Percentiles rank a stretch among this genome's conserved stretches.
Conservation (phyloP, 768 basidiomycete species). For the Omphalotus guepiniiformis region DNA sequence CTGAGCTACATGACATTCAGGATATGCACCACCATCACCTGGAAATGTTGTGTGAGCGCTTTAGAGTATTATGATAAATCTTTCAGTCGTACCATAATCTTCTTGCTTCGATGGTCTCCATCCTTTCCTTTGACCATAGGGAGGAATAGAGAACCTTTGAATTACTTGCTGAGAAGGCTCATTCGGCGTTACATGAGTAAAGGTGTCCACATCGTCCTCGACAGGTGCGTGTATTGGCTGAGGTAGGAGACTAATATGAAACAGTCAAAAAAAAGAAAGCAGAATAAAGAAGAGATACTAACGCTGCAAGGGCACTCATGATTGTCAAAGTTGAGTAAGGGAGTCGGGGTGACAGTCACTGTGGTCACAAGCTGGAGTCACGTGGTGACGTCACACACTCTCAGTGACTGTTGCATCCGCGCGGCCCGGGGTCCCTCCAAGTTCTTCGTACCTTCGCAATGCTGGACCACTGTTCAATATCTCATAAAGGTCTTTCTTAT, state of each 20-base stretch:
- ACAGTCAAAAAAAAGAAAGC: neutral
- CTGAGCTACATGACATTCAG: constrained; percentile 96
- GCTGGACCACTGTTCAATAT: constrained; percentile 96
- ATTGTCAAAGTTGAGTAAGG: constrained; percentile 4
- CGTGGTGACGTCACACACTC: neutral
- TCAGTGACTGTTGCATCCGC: too few relatives aligned
- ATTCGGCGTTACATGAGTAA: constrained; percentile 21
- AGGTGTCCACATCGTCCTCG: constrained; percentile 61
- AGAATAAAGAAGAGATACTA: constrained; percentile 27
- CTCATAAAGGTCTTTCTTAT: constrained; percentile 68
- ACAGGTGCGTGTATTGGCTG: constrained; percentile 53
- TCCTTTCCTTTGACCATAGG: constrained; percentile 79
- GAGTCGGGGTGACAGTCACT: too few relatives aligned
- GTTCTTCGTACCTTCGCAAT: constrained; percentile 33
- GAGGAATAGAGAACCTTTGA: constrained; percentile 57
- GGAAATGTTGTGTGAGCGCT: constrained; percentile 11
- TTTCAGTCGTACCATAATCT: constrained; percentile 86
- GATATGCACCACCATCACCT: constrained; percentile 86
- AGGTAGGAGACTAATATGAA: constrained; percentile 55
- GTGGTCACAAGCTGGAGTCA: neutral
- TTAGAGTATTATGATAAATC: constrained; percentile 8
- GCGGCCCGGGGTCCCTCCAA: constrained; percentile 1
- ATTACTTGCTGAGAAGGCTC: constrained; percentile 36
- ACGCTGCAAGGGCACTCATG: constrained; percentile 70
- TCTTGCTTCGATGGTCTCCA: constrained; percentile 84